These are phyloP conservation scores for Neurospora tetrasperma DNA, from an alignment of 495 filamentous ascomycete genomes.

Conservation along the genomic window DNA sequence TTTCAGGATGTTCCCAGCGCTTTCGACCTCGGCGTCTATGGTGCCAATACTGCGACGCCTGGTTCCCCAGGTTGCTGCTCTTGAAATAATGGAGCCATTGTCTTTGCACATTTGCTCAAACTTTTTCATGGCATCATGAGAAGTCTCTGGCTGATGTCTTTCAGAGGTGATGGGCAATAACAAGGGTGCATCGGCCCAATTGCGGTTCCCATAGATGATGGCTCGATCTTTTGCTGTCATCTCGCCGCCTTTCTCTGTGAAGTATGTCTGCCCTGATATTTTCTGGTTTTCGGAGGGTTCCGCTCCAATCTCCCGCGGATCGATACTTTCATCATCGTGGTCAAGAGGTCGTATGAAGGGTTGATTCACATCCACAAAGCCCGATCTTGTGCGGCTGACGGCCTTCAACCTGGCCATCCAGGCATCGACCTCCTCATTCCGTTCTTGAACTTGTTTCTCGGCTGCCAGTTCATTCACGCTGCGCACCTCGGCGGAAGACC, in stretches of 20 bases:
- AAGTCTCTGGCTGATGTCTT: constrained; percentile 36
- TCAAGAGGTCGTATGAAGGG: neutral
- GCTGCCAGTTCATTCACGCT: constrained; percentile 32
- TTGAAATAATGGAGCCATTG: constrained; percentile 45
- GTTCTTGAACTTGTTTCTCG: constrained; percentile 24
- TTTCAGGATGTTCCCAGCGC: constrained; percentile 50
- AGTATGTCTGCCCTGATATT: constrained; percentile 36
- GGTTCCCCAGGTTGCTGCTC: constrained; percentile 65
- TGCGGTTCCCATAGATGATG: constrained; percentile 34
- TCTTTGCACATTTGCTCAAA: constrained; percentile 38
- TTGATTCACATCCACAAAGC: neutral
- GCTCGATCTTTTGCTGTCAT: constrained; percentile 32
- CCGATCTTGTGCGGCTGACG: neutral
- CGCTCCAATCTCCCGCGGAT: constrained; percentile 26
- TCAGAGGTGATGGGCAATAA: constrained; percentile 30
- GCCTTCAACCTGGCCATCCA: constrained; percentile 26
- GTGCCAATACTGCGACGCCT: constrained; percentile 49
- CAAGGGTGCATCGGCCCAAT: constrained; percentile 38
- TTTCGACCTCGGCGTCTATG: constrained; percentile 47
- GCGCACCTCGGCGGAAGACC: constrained; percentile 26
- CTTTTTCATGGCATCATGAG: constrained; percentile 41
- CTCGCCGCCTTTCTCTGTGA: constrained; percentile 28
- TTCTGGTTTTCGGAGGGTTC: constrained; percentile 20
- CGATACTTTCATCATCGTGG: constrained; percentile 26
- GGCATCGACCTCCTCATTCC: constrained; percentile 30